phyloP scores from a whole-genome alignment of 1,284 basidiomycete genomes.

The Pterulicium gracile region DNA sequence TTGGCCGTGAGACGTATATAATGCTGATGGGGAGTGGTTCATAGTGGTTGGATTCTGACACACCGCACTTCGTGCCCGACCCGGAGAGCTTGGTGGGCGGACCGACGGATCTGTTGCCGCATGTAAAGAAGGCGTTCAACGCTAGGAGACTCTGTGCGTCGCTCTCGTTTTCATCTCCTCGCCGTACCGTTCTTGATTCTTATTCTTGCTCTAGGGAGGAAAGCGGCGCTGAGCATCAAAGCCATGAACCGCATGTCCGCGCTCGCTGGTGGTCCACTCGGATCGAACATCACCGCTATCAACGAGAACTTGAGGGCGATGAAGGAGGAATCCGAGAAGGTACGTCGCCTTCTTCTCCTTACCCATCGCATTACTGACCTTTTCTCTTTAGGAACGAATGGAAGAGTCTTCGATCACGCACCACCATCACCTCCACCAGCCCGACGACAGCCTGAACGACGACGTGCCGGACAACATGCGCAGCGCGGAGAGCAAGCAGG shows the following conservation, averaged over 20 bases:
- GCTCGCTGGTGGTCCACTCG: slow-evolving; percentile 29
- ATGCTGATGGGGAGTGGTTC: neutral
- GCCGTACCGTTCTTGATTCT: slow-evolving; percentile 5
- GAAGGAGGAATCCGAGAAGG: slow-evolving; percentile 76
- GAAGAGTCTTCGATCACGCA: slow-evolving; percentile 37
- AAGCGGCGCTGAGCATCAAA: slow-evolving; percentile 78
- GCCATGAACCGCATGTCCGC: slow-evolving; percentile 72
- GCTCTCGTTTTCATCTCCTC: slow-evolving; percentile 5
- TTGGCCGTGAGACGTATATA: neutral
- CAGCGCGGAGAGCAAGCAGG: neutral
- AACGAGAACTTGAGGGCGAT: slow-evolving; percentile 55
- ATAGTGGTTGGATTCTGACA: slow-evolving; percentile 62
- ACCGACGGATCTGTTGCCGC: slow-evolving; percentile 77
- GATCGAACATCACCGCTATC: slow-evolving; percentile 39
- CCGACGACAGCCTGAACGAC: neutral
- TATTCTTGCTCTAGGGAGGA: slow-evolving; percentile 52
- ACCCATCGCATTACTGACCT: neutral
- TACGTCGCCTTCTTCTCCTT: slow-evolving; percentile 15
- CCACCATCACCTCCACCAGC: slow-evolving; percentile 22
- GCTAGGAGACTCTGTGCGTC: slow-evolving; percentile 76
- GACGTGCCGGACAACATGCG: neutral
- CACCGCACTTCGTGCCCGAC: slow-evolving; percentile 65
- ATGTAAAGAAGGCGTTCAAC: slow-evolving; percentile 83
- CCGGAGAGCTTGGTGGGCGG: slow-evolving; percentile 43
- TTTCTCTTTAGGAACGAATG: slow-evolving; percentile 16